These are phyloP conservation scores for Fraxinus ornus DNA, from an alignment of 305 asterid species.

Conservation along the genomic window DNA sequence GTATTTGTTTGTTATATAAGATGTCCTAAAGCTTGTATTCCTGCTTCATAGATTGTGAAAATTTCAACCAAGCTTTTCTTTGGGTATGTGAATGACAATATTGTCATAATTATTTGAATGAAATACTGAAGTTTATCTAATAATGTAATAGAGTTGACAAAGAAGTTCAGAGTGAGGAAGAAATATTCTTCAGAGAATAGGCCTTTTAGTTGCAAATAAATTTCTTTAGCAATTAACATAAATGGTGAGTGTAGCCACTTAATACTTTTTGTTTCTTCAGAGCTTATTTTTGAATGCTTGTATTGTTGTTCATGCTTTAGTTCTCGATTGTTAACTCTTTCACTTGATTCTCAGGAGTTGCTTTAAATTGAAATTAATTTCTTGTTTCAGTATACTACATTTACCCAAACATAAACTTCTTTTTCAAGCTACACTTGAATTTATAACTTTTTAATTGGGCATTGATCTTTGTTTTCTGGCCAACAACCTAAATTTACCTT, in stretches of 20 bases:
- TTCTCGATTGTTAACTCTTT: not conserved
- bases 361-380: not conserved
- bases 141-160: not conserved
- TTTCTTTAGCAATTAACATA: not conserved
- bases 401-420: constrained; percentile 3
- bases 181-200: not conserved
- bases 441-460: not conserved
- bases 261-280: not conserved
- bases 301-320: not conserved
- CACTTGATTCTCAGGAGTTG: constrained; percentile 19
- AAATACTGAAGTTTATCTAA: not conserved
- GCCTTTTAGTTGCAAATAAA: not conserved
- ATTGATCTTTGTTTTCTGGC: constrained; percentile 18
- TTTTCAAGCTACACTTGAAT: not conserved
- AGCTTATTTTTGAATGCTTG: not conserved
- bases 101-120: not conserved
- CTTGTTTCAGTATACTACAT: not conserved
- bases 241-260: not conserved
- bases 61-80: not conserved
- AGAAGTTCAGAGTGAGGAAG: not conserved
- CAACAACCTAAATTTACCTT: not conserved
- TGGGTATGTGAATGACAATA: not conserved
- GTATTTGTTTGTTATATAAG: not conserved
- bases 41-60: not conserved
- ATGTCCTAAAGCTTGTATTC: not conserved